Evolutionary conservation across 176 grass and related monocot genomes (phyloP), one percentile per base, ranked within the genome.

Genomic region (Cenchrus fungigraminus): DNA sequence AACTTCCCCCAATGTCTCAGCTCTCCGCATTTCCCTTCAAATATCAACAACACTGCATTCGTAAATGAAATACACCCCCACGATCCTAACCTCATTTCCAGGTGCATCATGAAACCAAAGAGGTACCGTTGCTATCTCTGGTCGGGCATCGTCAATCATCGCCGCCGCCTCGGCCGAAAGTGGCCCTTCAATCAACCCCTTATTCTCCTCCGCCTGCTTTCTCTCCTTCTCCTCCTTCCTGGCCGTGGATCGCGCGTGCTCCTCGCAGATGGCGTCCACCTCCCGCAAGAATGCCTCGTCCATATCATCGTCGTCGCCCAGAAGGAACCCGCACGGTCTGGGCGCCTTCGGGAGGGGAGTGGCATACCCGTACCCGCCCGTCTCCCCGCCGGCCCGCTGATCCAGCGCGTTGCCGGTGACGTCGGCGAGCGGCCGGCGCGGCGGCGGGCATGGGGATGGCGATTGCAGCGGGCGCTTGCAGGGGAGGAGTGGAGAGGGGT

Each of bases 181-280:
- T 1, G 54, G 34, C 6, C 15, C 40, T 59, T 68, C 52, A 17
- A 6, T 32, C 19, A 17, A 47, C 20, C 60, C 74, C 10, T 31
- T 55, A 11, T 54, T 51, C 20, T 15, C 52, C 44, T 69, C 77
- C 32, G 12, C 70, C 32, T 16, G 9, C 15, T 81, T 67, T 29
- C 74, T 80, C 77, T 75, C 68, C 49, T 82, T 77, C 17, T 65
- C 61, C 46, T 37, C 74, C 68, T 90, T 90, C n/a, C 16, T 51
- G 5, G 74, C 52, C 60, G 44, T 79, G 75, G 83, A 86, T 57
- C 69, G 73, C 58, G 77, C 82, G 55, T 80, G 91, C 83, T 98
- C 89, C 78, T 91, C 76, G 56, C 93, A 95, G 31, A 98, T 91
- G 75, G 89, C 89, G 52, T 98, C 96, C 73, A 98, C 93, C 85